These are phyloP conservation scores for Nymphaea thermarum DNA, from an alignment of 164 flowering plant genomes.

Conservation along the genomic window DNA sequence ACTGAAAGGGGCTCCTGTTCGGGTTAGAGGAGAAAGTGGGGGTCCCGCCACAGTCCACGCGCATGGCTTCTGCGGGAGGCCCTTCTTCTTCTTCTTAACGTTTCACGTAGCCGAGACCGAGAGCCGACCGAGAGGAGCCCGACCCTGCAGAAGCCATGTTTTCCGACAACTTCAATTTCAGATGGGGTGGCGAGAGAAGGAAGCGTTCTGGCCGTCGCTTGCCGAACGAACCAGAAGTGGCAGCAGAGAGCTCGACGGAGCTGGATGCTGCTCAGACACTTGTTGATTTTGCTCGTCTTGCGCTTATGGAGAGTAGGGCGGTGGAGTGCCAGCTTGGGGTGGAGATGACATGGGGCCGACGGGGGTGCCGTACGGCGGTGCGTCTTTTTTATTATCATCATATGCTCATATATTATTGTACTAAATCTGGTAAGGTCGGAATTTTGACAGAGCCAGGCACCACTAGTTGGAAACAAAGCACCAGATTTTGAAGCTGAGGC, in stretches of 20 bases:
- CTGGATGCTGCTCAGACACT: conserved; percentile 77
- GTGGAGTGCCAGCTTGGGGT: conserved; percentile 11
- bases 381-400: conserved; percentile 7
- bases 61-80: conserved; percentile 11
- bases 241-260: conserved; percentile 12
- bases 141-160: too few relatives aligned
- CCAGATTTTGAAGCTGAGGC: conserved; percentile 99
- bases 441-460: conserved; percentile 37
- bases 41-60: too few relatives aligned
- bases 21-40: too few relatives aligned
- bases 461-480: conserved; percentile 84
- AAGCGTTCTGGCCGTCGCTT: too few relatives aligned
- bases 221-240: too few relatives aligned
- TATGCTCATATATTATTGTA: not conserved
- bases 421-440: not conserved
- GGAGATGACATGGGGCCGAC: conserved; percentile 25
- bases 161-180: too few relatives aligned
- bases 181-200: too few relatives aligned
- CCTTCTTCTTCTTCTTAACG: too few relatives aligned
- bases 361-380: conserved; percentile 32
- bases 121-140: too few relatives aligned
- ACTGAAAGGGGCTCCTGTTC: too few relatives aligned
- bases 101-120: too few relatives aligned
- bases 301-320: conserved; percentile 15
- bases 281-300: conserved; percentile 43